Conservation (phyloP, 2,329 filamentous ascomycete species). For the Apiospora arundinis region DNA sequence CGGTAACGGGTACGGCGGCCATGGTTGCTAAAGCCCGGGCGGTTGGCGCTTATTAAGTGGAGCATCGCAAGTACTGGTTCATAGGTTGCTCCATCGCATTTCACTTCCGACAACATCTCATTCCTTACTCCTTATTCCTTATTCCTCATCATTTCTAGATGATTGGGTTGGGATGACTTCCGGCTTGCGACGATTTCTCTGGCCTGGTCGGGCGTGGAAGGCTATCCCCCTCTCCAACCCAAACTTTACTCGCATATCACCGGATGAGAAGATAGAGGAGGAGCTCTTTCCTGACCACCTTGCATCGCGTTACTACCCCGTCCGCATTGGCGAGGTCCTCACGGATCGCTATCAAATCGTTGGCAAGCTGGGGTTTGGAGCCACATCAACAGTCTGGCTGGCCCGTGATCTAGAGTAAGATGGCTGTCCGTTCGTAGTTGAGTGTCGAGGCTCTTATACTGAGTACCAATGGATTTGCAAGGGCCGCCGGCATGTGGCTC, state of each 20-base stretch:
- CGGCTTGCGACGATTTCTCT: background rate
- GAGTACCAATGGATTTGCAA: constrained; percentile 25
- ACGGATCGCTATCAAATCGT: constrained; percentile 32
- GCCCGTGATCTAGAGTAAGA: constrained; percentile 31
- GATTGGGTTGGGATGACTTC: background rate
- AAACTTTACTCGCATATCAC: background rate
- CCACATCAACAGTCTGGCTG: constrained; percentile 33
- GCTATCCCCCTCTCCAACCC: background rate
- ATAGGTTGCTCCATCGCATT: no score
- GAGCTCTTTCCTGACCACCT: constrained; percentile 24
- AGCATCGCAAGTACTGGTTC: no score
- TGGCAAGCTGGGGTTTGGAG: constrained; percentile 34
- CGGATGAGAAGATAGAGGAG: constrained; percentile 23
- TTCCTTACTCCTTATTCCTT: no score
- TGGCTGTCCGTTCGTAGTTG: background rate
- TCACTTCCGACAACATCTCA: background rate
- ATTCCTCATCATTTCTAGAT: background rate
- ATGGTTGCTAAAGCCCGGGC: no score
- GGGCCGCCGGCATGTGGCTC: constrained; percentile 38
- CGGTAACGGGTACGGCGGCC: no score
- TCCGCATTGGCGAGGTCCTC: constrained; percentile 27
- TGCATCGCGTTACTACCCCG: constrained; percentile 25
- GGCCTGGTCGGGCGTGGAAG: background rate
- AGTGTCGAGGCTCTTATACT: background rate
- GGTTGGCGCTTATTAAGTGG: no score